A percentile compares a stretch with the other conserved stretches of the same genome.
Evolutionary conservation across 2,329 filamentous ascomycete genomes (phyloP).

Genomic region (Thermothelomyces thermophilus): DNA sequence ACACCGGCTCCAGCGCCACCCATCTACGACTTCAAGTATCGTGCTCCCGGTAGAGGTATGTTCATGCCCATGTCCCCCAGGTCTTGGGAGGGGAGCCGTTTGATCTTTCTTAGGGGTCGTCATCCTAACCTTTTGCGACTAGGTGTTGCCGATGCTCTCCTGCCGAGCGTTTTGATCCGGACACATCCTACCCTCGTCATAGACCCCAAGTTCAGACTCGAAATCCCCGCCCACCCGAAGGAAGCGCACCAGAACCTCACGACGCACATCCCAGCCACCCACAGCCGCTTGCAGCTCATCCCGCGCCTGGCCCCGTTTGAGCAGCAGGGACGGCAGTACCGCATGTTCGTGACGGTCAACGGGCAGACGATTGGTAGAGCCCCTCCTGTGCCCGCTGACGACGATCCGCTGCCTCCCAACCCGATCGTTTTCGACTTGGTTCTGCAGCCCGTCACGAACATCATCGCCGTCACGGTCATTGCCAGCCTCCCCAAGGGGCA

Average conservation of each 20-base stretch:
- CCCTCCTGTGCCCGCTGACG: slow-evolving; percentile 41
- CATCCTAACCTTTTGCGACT: slow-evolving; percentile 14
- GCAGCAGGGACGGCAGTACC: slow-evolving; percentile 59
- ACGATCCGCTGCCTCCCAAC: slow-evolving; percentile 47
- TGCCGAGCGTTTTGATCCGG: slow-evolving; percentile 58
- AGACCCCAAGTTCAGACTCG: slow-evolving; percentile 54
- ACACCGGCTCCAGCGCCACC: slow-evolving; percentile 29
- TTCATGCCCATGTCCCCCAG: neutral
- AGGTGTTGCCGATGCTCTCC: slow-evolving; percentile 56
- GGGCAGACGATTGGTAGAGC: slow-evolving; percentile 51
- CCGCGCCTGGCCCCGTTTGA: slow-evolving; percentile 60
- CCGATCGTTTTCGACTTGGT: slow-evolving; percentile 70
- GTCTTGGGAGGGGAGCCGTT: no score
- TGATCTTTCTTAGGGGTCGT: neutral
- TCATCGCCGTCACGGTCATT: slow-evolving; percentile 71
- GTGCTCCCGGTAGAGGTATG: slow-evolving; percentile 39
- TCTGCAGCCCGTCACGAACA: slow-evolving; percentile 66
- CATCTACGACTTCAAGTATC: slow-evolving; percentile 30
- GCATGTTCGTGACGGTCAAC: slow-evolving; percentile 68
- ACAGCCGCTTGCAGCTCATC: slow-evolving; percentile 65
- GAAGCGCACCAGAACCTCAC: slow-evolving; percentile 67
- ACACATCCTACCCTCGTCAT: slow-evolving; percentile 62
- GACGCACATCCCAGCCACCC: slow-evolving; percentile 59
- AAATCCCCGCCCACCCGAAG: slow-evolving; percentile 58
- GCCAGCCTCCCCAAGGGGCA: slow-evolving; percentile 59